Conservation (phyloP, 2,329 filamentous ascomycete genomes). For the Escovopsis sp. region DNA sequence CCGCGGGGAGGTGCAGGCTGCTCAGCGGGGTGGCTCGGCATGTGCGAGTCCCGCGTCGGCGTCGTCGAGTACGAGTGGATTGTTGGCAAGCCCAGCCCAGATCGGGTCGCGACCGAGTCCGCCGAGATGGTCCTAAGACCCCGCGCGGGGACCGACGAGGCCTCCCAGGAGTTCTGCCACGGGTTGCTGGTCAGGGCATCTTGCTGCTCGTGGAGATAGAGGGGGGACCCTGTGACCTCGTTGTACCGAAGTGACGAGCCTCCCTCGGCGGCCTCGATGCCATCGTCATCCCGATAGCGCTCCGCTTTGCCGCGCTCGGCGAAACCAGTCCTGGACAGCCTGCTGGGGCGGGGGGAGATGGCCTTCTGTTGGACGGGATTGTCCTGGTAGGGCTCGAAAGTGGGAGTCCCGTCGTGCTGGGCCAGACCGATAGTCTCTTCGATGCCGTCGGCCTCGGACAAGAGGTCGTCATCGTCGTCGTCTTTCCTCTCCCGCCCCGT, state of each 20-base stretch:
- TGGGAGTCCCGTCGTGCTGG: conserved; percentile 28
- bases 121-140: conserved; percentile 24
- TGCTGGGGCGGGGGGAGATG: conserved; percentile 33
- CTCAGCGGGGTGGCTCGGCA: conserved; percentile 11
- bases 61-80: conserved; percentile 18
- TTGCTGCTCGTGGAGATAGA: conserved; percentile 22
- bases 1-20: conserved; percentile 15
- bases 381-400: conserved; percentile 8
- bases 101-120: conserved; percentile 19
- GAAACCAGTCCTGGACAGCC: conserved; percentile 31
- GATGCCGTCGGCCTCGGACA: conserved; percentile 42
- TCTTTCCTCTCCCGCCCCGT: conserved; percentile 57
- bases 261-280: conserved; percentile 7
- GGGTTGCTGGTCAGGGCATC: conserved; percentile 27
- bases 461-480: conserved; percentile 33
- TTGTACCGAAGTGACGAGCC: conserved; percentile 22
- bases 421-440: conserved; percentile 49
- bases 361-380: conserved; percentile 13
- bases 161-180: conserved; percentile 25
- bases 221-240: conserved; percentile 16
- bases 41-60: conserved; percentile 16
- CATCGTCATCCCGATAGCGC: conserved; percentile 19
- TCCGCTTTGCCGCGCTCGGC: conserved; percentile 23
- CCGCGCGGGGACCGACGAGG: conserved; percentile 14
- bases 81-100: conserved; percentile 11